Conservation (phyloP, 331 rosid genomes). For the Stylosanthes scabra region DNA sequence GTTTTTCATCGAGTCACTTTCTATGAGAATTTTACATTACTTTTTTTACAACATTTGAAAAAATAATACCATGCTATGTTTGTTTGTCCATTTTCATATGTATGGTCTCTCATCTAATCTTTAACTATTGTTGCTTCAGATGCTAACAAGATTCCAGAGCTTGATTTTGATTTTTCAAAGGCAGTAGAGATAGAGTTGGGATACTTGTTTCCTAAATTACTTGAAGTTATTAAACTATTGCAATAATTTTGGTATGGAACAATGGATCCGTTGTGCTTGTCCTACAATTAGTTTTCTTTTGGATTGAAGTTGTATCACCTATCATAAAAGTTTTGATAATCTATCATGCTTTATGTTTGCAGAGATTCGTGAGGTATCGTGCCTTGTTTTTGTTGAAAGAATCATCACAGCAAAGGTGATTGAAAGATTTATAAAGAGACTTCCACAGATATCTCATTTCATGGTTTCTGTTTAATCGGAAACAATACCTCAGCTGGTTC, state of each 20-base stretch:
- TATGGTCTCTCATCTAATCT: constrained; percentile 44
- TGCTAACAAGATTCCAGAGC: constrained; percentile 48
- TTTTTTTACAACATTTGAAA: background rate
- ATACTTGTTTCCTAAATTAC: constrained; percentile 77
- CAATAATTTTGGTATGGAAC: constrained; percentile 72
- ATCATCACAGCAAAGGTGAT: constrained; percentile 81
- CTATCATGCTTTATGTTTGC: constrained; percentile 43
- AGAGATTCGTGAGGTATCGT: constrained; percentile 70
- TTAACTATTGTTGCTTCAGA: constrained; percentile 52
- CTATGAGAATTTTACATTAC: background rate
- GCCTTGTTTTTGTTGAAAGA: constrained; percentile 91
- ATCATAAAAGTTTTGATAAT: constrained; percentile 30
- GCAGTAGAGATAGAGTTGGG: constrained; percentile 74
- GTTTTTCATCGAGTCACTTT: constrained; percentile 6
- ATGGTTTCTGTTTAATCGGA: constrained; percentile 80
- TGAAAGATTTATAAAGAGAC: constrained; percentile 69
- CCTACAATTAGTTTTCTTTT: constrained; percentile 18
- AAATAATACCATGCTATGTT: constrained; percentile 6
- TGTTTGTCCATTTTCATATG: constrained; percentile 31
- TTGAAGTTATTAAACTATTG: constrained; percentile 73
- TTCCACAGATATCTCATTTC: constrained; percentile 66
- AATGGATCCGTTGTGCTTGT: constrained; percentile 6
- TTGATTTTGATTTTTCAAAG: constrained; percentile 54
- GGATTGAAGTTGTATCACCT: constrained; percentile 17
- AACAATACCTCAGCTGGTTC: constrained; percentile 68